These are phyloP conservation scores for Colletotrichum sp. DNA, from an alignment of 2,329 filamentous ascomycete genomes.

Conservation along the genomic window DNA sequence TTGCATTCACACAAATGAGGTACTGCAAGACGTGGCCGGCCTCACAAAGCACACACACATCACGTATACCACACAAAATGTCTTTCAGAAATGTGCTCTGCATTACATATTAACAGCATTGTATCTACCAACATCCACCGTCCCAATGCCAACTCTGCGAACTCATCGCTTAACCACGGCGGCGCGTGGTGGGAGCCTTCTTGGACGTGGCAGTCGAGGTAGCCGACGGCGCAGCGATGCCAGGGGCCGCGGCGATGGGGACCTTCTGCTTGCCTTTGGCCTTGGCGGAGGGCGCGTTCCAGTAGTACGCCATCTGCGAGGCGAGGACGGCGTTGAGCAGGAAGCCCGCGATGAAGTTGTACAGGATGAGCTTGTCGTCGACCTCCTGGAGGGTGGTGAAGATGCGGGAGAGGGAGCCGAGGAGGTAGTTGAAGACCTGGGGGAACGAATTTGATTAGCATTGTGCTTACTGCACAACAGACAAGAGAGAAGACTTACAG, in stretches of 20 bases:
- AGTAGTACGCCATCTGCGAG: slow-evolving; percentile 93
- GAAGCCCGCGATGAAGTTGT: slow-evolving; percentile 92
- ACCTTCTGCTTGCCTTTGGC: slow-evolving; percentile 46
- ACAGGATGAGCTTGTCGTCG: slow-evolving; percentile 93
- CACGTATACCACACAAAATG: background rate
- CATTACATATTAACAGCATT: background rate
- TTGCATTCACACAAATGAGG: background rate
- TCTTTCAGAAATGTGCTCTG: background rate
- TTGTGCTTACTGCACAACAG: background rate
- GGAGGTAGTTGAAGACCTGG: slow-evolving; percentile 97
- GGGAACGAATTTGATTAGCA: background rate
- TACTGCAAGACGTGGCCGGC: rapidly evolving
- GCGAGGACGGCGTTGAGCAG: slow-evolving; percentile 87
- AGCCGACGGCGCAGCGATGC: slow-evolving; percentile 11
- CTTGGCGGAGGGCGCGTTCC: slow-evolving; percentile 71
- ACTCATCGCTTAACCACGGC: slow-evolving; percentile 38
- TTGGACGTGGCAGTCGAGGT: slow-evolving; percentile 31
- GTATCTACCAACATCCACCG: background rate
- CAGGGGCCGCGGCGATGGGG: slow-evolving; percentile 24
- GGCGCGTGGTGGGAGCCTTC: slow-evolving; percentile 49
- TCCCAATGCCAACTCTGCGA: background rate
- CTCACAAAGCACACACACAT: background rate
- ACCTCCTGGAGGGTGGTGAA: slow-evolving; percentile 98
- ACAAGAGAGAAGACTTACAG: slow-evolving; percentile 64
- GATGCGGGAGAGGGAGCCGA: slow-evolving; percentile 90